These are phyloP conservation scores for Carex scoparia DNA, from an alignment of 176 grass and related monocot species.

Conservation along the genomic window DNA sequence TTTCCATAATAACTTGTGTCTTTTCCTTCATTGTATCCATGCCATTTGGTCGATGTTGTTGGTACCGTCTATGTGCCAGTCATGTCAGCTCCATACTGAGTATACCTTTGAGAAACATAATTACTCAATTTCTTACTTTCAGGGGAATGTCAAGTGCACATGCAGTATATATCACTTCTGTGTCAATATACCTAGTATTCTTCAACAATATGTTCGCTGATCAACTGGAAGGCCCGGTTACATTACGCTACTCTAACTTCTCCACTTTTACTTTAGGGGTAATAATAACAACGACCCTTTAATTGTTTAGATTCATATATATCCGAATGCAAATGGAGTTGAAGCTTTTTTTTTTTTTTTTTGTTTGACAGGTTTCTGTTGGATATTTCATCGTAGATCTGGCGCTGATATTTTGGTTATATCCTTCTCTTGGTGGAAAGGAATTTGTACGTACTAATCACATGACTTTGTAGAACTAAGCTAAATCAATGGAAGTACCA, in stretches of 20 bases:
- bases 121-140: constrained; percentile 17
- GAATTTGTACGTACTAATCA: constrained; percentile 80
- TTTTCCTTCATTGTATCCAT: background rate
- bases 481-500: background rate
- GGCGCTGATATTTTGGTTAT: constrained; percentile 83
- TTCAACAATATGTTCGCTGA: constrained; percentile 86
- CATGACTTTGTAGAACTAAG: background rate
- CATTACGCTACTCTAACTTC: constrained; percentile 63
- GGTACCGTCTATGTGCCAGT: background rate
- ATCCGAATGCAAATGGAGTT: background rate
- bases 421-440: constrained; percentile 86
- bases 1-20: background rate
- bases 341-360: background rate
- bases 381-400: constrained; percentile 93
- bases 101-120: background rate
- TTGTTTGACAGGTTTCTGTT: constrained; percentile 61
- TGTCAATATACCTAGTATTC: constrained; percentile 93
- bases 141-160: constrained; percentile 96
- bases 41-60: background rate
- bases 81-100: background rate
- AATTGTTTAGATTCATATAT: background rate
- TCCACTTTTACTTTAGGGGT: constrained; percentile 89
- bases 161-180: constrained; percentile 83
- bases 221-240: constrained; percentile 65
- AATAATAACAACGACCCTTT: constrained; percentile 26